Base-by-base conservation (phyloP, 1,284 basidiomycete genomes). In the Pholiota adiposa region DNA sequence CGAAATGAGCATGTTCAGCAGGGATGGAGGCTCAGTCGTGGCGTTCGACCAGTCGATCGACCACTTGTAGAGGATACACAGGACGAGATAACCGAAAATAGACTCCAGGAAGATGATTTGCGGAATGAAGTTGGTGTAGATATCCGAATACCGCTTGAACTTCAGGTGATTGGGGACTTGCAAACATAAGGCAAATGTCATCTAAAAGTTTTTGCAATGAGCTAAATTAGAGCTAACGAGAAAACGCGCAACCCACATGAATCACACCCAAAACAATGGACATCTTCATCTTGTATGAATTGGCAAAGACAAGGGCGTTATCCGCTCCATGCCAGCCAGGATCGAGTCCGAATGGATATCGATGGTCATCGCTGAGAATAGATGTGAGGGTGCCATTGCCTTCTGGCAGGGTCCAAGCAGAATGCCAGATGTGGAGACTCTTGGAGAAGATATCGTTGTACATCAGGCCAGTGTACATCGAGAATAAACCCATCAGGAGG, bases 281-380 rank as follows among this genome's bases (percentile, higher is more conserved):
- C 95, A 99, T 96, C 83, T 99, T 99, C 97, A 99, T 99, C 89
- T 99, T 99, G 83, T 97, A 96, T 58, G 96, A 98, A 77, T 99
- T 99, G 64, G 92, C 93, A 75, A 99, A 99, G 58, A 98, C 89
- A 60, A 99, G 83, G 1, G 82, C 82, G 73, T 99, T 99, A 67
- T 96, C 93, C 8, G 96, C 84, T 34, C 90, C 95, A 73, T 98
- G 96, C 97, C 97, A 99, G 57, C 80, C 89, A 48, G 97, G 96
- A 75, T 99, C 97, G 66, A 99, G 76, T 67, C 97, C 97, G 68
- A 99, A 95, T 1, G 92, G 87, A 79, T 99, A 99, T 34, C 87
- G 82, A 66, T 83, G 79, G 3, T 90, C 90, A 59, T 83, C 44
- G 12, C 44, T 93, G 21, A 81, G 69, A 5, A 79, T 70, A 12